These are phyloP conservation scores for Ophiostoma sp. DNA, from an alignment of 2,329 filamentous ascomycete genomes.

Conservation along the genomic window DNA sequence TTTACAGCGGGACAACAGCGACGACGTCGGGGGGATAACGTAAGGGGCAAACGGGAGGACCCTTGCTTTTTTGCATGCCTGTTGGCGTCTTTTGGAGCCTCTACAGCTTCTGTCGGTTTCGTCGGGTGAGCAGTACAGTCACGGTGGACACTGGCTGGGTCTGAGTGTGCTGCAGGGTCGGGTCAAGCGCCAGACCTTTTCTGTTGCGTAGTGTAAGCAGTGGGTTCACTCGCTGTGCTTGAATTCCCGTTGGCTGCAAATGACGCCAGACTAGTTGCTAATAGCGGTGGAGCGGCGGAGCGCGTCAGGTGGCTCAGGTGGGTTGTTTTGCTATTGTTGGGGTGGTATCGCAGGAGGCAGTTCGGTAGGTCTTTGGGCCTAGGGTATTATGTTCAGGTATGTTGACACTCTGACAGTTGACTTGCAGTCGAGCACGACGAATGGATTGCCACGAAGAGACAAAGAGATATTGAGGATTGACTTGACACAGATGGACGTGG, in stretches of 20 bases:
- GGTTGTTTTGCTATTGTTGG: conserved; percentile 1
- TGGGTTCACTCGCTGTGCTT: not conserved
- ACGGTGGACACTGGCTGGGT: not conserved
- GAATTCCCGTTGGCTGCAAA: conserved; percentile 7
- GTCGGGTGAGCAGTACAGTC: not conserved
- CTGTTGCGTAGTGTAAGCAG: not conserved
- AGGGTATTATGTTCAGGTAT: not conserved
- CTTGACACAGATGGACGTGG: not conserved
- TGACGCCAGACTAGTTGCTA: conserved; percentile 16
- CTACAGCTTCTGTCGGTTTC: not conserved
- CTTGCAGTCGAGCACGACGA: not conserved
- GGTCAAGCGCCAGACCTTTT: conserved; percentile 4
- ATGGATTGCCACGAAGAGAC: not conserved
- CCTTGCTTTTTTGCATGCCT: not conserved
- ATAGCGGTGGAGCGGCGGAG: conserved; percentile 6
- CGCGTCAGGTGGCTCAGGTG: not conserved
- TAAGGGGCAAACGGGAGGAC: not conserved
- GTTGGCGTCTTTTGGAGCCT: not conserved
- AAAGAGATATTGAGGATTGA: not conserved
- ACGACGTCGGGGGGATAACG: not conserved
- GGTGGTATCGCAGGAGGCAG: not conserved
- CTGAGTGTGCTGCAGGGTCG: conserved; percentile 11
- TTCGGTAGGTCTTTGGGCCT: too few species aligned
- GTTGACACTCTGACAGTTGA: not conserved
- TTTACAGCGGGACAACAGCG: not conserved